Evolutionary conservation across 805 yeast species (phyloP), one percentile per base, ranked within the genome.

Genomic region (Ogataea salicorniae): DNA sequence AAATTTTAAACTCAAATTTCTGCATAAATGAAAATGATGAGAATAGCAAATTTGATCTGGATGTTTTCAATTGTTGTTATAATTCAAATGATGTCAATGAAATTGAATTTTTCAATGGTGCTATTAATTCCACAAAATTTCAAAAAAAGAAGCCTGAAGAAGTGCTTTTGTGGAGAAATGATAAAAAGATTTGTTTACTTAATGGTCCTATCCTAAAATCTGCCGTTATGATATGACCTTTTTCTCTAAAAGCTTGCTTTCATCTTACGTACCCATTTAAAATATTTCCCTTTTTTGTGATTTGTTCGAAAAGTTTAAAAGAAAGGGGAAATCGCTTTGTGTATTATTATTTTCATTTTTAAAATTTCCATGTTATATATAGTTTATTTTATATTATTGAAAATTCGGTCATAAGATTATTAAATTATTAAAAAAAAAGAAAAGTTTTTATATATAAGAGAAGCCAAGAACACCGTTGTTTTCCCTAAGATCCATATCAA

Each of bases 141-240:
- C 41, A 41, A 16, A 35, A 43, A 14, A 45, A 37, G 17, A 15
- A 42, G 13, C 50, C 49, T 8, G 55, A 52, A 39, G 45, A 49
- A 20, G 39, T 52, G 14, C 22, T 38, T 3, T 46, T 49, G 16
- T 41, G 47, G 37, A 42, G 51, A 36, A n/a, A 44, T 6, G 34
- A 35, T 36, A 49, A 41, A 35, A 22, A 26, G 22, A 29, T 52
- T 17, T 49, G 31, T 26, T 37, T 49, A n/a, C 37, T 52, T 16
- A 49, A 49, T 45, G 47, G 45, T 13, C 43, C 49, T 6, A 35
- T 36, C 42, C 18, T 43, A 15, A 46, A 37, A 23, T 41, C 54
- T 7, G 46, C 41, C n/a, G 41, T 37, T 9, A 37, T 43, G 41
- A 31, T 37, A 7, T 41, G 36, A 40, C 40, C 5, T 38, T 34